Conservation (phyloP, 1,139 yeast genomes). For the Taiozyma sp. region DNA sequence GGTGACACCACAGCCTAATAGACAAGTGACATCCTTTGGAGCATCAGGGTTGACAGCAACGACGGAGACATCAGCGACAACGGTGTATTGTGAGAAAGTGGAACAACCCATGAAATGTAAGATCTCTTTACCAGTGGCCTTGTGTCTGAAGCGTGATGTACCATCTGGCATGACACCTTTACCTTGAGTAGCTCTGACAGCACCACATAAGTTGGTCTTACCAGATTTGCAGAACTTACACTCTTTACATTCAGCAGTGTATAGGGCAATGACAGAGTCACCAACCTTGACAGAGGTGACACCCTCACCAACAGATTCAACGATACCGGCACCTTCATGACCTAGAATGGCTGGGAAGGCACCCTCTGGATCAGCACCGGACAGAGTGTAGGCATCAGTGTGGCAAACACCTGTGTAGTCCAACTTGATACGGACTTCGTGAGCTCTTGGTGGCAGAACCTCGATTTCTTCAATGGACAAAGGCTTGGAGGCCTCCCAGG, state of each 20-base stretch:
- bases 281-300: conserved; percentile 84
- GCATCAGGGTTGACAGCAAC: conserved; percentile 87
- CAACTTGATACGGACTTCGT: conserved; percentile 91
- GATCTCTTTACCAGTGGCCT: conserved; percentile 73
- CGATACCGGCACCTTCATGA: conserved; percentile 97
- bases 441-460: conserved; percentile 92
- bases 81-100: conserved; percentile 94
- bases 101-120: conserved; percentile 98
- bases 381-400: conserved; percentile 94
- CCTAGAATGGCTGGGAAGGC: conserved; percentile 90
- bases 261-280: conserved; percentile 85
- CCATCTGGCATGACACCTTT: conserved; percentile 96
- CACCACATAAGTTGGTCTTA: conserved; percentile 90
- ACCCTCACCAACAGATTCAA: conserved; percentile 89
- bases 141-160: conserved; percentile 67
- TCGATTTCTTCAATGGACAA: conserved; percentile 79
- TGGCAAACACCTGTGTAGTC: conserved; percentile 93
- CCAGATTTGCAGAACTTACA: conserved; percentile 95
- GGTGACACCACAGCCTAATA: conserved; percentile 97
- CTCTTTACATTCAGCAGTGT: conserved; percentile 94
- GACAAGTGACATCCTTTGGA: conserved; percentile 79
- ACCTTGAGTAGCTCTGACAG: conserved; percentile 90
- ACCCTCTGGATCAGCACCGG: conserved; percentile 96
- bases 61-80: conserved; percentile 95
- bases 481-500: conserved; percentile 93